Conservation (phyloP, 169 alveolate species). For the Plasmodium cynomolgi region DNA sequence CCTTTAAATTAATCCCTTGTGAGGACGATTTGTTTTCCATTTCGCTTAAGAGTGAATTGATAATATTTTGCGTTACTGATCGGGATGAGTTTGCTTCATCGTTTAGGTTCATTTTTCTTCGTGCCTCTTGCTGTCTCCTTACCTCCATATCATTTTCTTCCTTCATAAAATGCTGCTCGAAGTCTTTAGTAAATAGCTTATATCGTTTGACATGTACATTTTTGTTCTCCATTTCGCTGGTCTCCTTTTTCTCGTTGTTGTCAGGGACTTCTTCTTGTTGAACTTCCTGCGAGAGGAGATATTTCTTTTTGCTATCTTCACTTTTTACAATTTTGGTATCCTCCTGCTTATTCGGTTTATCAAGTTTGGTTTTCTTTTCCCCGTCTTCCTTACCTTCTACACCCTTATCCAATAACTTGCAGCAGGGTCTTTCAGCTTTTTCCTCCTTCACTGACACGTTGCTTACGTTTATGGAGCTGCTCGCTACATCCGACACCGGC, state of each 20-base stretch:
- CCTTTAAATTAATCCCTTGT: neutral
- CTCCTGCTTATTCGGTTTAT: neutral
- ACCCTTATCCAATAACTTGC: constrained; percentile 23
- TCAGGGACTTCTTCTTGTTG: neutral
- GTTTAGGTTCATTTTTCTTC: constrained; percentile 4
- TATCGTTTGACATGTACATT: constrained; percentile 26
- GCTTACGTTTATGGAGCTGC: neutral
- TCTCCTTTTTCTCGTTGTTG: constrained; percentile 16
- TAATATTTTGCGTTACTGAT: constrained; percentile 44
- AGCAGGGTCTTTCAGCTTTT: constrained; percentile 7
- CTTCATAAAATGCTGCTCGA: constrained; percentile 64
- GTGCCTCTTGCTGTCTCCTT: constrained; percentile 20
- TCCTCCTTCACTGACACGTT: constrained; percentile 14
- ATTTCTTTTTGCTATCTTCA: neutral
- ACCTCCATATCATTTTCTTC: constrained; percentile 51
- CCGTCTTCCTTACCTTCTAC: neutral
- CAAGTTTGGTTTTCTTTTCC: neutral
- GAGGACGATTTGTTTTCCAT: constrained; percentile 32
- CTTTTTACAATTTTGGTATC: neutral
- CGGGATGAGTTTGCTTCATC: neutral
- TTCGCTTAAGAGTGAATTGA: constrained; percentile 40
- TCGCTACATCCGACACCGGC: neutral
- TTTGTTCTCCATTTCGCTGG: constrained; percentile 16
- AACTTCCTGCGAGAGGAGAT: neutral
- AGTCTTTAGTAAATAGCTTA: constrained; percentile 75